A percentile compares a stretch with the other conserved stretches of the same genome.
Evolutionary conservation across 2,329 filamentous ascomycete genomes (phyloP).

Genomic region (Diplodia mutila): DNA sequence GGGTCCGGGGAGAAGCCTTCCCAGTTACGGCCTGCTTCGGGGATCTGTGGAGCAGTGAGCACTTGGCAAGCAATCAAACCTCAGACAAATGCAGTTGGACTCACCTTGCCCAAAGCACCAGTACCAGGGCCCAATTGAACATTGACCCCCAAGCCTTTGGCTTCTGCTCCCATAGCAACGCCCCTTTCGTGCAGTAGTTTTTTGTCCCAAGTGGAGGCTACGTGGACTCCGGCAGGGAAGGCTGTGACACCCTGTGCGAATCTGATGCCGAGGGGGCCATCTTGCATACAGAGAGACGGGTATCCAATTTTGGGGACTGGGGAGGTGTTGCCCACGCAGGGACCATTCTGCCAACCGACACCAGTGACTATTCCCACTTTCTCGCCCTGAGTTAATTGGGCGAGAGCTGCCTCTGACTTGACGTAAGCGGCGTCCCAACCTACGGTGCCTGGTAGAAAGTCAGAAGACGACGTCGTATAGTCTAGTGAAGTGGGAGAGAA

Average conservation of each 20-base stretch:
- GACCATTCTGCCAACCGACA: slow-evolving; percentile 39
- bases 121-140: slow-evolving; percentile 49
- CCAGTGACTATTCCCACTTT: slow-evolving; percentile 47
- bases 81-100: no score
- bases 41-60: slow-evolving; percentile 30
- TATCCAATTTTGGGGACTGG: slow-evolving; percentile 41
- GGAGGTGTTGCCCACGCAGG: slow-evolving; percentile 44
- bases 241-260: slow-evolving; percentile 44
- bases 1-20: slow-evolving; percentile 51
- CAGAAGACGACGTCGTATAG: neutral
- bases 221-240: slow-evolving; percentile 46
- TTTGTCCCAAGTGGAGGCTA: slow-evolving; percentile 44
- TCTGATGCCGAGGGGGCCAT: slow-evolving; percentile 46
- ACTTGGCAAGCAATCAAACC: neutral
- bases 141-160: slow-evolving; percentile 48
- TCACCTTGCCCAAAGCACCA: slow-evolving; percentile 34
- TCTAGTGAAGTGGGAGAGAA: neutral
- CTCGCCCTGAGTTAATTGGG: slow-evolving; percentile 44
- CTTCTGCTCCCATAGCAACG: slow-evolving; percentile 43
- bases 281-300: slow-evolving; percentile 45
- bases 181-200: slow-evolving; percentile 41
- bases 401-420: slow-evolving; percentile 45
- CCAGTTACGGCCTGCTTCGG: slow-evolving; percentile 47
- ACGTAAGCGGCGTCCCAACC: slow-evolving; percentile 46
- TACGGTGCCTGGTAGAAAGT: neutral